A percentile compares a stretch with the other conserved stretches of the same genome.
Evolutionary conservation across 1,139 yeast species (phyloP).

Genomic region (Meyerozyma guilliermondii): DNA sequence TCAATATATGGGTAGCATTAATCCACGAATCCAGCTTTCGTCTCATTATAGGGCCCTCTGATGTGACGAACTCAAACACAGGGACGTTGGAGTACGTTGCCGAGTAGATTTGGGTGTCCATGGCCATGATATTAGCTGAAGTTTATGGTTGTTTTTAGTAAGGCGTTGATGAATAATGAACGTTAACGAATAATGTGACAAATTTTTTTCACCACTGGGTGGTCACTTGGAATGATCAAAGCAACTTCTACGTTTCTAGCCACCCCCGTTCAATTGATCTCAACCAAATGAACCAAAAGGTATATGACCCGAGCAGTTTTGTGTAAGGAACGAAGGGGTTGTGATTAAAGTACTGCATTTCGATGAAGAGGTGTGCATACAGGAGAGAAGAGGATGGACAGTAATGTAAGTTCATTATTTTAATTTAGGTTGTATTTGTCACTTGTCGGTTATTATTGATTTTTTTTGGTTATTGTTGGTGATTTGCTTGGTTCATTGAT

Average conservation of each 20-base stretch:
- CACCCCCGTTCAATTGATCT: neutral
- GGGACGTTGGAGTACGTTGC: slow-evolving; percentile 72
- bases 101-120: slow-evolving; percentile 52
- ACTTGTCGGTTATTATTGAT: no score
- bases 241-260: neutral
- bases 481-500: no score
- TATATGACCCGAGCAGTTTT: neutral
- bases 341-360: neutral
- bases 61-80: slow-evolving; percentile 64
- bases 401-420: no score
- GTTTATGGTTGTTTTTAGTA: neutral
- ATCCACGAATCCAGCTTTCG: slow-evolving; percentile 76
- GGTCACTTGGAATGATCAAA: neutral
- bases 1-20: slow-evolving; percentile 87
- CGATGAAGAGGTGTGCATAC: neutral
- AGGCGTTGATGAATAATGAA: neutral
- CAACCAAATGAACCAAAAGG: neutral
- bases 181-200: neutral
- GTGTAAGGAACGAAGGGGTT: slow-evolving; percentile 1
- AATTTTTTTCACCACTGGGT: neutral
- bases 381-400: no score
- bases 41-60: slow-evolving; percentile 80
- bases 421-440: no score
- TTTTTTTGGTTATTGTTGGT: no score
- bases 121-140: neutral